Evolutionary conservation across 192 early-diverging fungal species (phyloP).

Genomic region (Coemansia sp.): DNA sequence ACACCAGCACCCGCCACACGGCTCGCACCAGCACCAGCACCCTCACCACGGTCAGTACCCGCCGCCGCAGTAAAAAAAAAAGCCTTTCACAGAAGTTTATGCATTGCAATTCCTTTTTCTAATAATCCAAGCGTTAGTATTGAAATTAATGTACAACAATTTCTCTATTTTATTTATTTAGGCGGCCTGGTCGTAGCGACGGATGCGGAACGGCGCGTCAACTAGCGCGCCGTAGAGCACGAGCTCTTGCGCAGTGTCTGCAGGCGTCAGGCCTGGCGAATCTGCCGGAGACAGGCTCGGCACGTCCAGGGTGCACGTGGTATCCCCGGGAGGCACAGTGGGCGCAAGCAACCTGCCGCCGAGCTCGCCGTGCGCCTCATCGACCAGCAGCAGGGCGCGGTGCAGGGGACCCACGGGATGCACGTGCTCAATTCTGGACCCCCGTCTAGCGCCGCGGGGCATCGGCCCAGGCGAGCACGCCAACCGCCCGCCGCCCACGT

Average conservation of each 20-base stretch:
- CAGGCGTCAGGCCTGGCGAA: neutral
- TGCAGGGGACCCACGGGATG: conserved; percentile 15
- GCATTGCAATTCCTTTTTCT: too few species aligned
- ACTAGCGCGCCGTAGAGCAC: conserved; percentile 27
- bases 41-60: neutral
- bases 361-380: conserved; percentile 13
- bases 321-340: neutral
- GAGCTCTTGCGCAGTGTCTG: conserved; percentile 9
- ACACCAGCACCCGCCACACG: conserved; percentile 1
- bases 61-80: too few species aligned
- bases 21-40: neutral
- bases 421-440: conserved; percentile 13
- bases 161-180: too few species aligned
- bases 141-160: too few species aligned
- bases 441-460: too few species aligned
- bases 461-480: too few species aligned
- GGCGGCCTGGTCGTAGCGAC: conserved; percentile 13
- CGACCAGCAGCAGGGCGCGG: conserved; percentile 30
- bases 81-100: too few species aligned
- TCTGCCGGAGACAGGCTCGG: neutral
- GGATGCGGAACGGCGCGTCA: conserved; percentile 32
- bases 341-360: conserved; percentile 27
- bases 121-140: too few species aligned
- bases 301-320: too few species aligned
- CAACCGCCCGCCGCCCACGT: neutral